A percentile compares a stretch with the other conserved stretches of the same genome.
phyloP scores from a whole-genome alignment of 768 basidiomycete genomes.

The Naganishia vishniacii region DNA sequence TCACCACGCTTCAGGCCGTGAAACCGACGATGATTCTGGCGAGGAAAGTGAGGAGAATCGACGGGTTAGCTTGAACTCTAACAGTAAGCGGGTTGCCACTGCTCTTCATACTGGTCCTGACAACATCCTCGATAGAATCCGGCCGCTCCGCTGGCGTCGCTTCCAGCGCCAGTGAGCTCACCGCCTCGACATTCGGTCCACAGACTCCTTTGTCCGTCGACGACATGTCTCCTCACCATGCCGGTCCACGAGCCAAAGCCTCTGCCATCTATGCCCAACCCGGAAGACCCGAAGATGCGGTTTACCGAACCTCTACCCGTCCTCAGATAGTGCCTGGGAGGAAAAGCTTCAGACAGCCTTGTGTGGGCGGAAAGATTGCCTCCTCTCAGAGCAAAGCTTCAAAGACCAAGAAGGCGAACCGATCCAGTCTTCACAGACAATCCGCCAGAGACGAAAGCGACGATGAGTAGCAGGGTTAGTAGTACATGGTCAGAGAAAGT shows the following conservation, averaged over 20 bases:
- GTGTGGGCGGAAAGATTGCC: neutral
- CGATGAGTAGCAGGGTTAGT: too few relatives aligned
- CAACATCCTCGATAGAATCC: neutral
- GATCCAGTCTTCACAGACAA: neutral
- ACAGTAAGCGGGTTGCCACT: neutral
- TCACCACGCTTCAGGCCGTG: neutral
- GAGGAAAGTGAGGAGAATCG: neutral
- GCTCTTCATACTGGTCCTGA: neutral
- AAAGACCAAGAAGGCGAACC: neutral
- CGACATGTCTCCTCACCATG: neutral
- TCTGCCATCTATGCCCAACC: neutral
- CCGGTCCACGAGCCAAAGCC: neutral
- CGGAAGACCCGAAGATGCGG: neutral
- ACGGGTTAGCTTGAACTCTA: conserved; percentile 13
- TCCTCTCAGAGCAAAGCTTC: neutral
- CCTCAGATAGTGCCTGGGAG: neutral
- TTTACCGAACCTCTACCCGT: neutral
- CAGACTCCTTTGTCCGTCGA: neutral
- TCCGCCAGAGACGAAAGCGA: neutral
- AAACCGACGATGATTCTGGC: neutral
- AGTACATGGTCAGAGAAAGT: too few relatives aligned
- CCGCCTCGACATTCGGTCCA: neutral
- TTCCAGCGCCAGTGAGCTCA: conserved; percentile 5
- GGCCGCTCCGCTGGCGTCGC: conserved; percentile 13
- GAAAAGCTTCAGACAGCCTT: conserved; percentile 10